Percentiles rank a stretch among this genome's conserved stretches.
Evolutionary conservation across 176 grass and related monocot genomes (phyloP).

Genomic region (Elymus sibiricus): DNA sequence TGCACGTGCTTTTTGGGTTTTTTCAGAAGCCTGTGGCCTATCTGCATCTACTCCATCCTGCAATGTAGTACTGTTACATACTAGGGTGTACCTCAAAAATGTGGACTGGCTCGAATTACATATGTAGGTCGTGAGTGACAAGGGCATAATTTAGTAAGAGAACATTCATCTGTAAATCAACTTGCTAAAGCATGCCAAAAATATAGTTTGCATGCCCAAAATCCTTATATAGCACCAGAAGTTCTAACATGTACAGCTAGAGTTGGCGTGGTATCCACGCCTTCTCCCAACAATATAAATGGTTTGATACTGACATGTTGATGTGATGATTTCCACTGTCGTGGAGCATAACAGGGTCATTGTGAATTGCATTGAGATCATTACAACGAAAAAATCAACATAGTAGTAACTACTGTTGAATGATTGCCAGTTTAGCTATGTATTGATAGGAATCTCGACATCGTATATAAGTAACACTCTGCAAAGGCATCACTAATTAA

Average conservation of each 20-base stretch:
- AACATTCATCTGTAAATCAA: neutral
- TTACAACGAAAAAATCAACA: neutral
- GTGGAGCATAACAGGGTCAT: neutral
- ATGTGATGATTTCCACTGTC: neutral
- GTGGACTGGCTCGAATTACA: neutral
- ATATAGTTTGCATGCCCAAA: neutral
- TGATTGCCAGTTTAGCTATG: neutral
- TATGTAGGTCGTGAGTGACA: neutral
- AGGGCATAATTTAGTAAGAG: neutral
- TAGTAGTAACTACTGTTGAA: neutral
- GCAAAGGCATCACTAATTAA: neutral
- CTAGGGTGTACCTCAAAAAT: neutral
- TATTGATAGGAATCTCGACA: neutral
- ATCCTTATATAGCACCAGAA: neutral
- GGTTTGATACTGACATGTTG: neutral
- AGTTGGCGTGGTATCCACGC: neutral
- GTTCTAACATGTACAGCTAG: neutral
- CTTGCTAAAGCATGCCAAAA: neutral
- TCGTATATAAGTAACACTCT: neutral
- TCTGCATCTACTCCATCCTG: constrained; percentile 85
- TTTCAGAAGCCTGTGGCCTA: constrained; percentile 65
- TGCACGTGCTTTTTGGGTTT: constrained; percentile 57
- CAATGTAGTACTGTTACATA: neutral
- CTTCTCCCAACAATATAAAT: neutral
- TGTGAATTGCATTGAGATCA: neutral